Evolutionary conservation across 305 asterid genomes (phyloP).

Genomic region (Andrographis paniculata): DNA sequence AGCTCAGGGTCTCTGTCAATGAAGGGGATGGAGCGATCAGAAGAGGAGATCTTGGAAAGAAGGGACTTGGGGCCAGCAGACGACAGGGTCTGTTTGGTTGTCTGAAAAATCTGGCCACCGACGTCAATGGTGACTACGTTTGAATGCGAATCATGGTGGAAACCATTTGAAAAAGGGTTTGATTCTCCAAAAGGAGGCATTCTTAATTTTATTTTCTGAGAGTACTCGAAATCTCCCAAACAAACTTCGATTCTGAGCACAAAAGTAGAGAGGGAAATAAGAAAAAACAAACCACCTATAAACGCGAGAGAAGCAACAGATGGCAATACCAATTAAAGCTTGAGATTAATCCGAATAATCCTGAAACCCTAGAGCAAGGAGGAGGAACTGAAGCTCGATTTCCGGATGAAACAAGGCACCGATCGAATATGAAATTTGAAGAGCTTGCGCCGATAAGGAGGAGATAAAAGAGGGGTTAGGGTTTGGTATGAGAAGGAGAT

Average conservation of each 20-base stretch:
- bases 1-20: conserved; percentile 83
- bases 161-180: not conserved
- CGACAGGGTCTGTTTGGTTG: conserved; percentile 74
- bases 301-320: no score
- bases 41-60: conserved; percentile 40
- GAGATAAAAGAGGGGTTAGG: not conserved
- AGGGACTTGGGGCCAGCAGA: conserved; percentile 67
- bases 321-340: no score
- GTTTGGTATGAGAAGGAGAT: not conserved
- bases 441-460: no score
- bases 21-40: conserved; percentile 35
- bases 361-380: no score
- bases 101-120: conserved; percentile 89
- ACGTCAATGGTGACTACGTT: conserved; percentile 69
- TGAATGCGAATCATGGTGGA: conserved; percentile 30
- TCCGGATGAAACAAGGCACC: not conserved
- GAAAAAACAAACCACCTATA: no score
- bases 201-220: no score
- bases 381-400: no score
- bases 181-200: not conserved
- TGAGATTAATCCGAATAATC: no score
- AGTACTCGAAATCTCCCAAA: not conserved
- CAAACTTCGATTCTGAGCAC: not conserved
- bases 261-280: not conserved
- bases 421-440: no score